Conservation (phyloP, 2,329 filamentous ascomycete genomes). For the Pezicula rhizophila region DNA sequence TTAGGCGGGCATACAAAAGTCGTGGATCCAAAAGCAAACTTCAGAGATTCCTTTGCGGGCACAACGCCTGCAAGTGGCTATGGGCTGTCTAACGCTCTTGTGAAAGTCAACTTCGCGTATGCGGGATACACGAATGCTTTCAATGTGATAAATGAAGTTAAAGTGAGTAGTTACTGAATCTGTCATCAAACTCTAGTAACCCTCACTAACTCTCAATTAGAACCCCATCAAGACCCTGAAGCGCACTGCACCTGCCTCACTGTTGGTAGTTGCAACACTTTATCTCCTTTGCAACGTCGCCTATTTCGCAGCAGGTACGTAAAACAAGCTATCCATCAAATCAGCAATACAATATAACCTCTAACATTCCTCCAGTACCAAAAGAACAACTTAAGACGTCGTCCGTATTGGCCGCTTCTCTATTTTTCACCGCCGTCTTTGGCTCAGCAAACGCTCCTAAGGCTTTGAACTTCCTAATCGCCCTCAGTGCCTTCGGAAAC, state of each 20-base stretch:
- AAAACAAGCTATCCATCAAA: background rate
- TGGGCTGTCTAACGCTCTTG: constrained; percentile 51
- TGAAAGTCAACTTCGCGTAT: constrained; percentile 55
- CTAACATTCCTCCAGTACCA: constrained; percentile 30
- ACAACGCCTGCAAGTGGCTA: constrained; percentile 34
- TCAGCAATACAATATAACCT: background rate
- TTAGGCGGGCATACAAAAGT: constrained; percentile 49
- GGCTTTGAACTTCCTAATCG: constrained; percentile 51
- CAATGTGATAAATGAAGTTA: constrained; percentile 56
- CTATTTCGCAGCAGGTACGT: constrained; percentile 48
- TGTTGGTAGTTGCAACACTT: constrained; percentile 45
- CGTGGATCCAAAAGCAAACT: constrained; percentile 46
- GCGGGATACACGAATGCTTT: constrained; percentile 53
- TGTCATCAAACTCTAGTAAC: background rate
- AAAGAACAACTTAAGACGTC: constrained; percentile 48
- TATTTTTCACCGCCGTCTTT: constrained; percentile 55
- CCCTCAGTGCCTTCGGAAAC: constrained; percentile 52
- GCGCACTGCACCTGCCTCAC: constrained; percentile 41
- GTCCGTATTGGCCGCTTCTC: constrained; percentile 46
- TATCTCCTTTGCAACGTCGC: constrained; percentile 56
- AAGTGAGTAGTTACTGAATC: constrained; percentile 24
- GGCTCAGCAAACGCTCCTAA: constrained; percentile 40
- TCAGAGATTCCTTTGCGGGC: constrained; percentile 47
- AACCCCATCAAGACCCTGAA: constrained; percentile 51
- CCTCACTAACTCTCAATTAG: constrained; percentile 21